These are phyloP conservation scores for Globisporangium cystogenes DNA, from an alignment of 352 stramenopile species.

Conservation along the genomic window DNA sequence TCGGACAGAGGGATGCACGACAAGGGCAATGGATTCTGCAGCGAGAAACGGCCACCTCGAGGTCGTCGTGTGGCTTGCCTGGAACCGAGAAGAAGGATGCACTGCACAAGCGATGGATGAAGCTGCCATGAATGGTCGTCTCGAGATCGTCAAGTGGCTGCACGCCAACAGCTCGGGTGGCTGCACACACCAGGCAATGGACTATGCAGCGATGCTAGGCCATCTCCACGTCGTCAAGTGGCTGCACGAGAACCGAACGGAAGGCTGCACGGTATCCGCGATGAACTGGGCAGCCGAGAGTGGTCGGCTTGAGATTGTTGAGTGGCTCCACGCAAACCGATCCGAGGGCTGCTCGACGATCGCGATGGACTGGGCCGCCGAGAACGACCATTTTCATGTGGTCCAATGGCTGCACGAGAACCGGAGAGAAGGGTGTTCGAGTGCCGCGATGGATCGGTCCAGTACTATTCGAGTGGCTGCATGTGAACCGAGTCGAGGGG, in stretches of 20 bases:
- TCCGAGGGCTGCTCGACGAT: not conserved
- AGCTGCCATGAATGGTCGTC: not conserved
- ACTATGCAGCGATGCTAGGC: no score
- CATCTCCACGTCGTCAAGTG: not conserved
- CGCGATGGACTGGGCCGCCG: not conserved
- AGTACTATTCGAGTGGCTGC: not conserved
- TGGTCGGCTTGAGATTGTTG: not conserved
- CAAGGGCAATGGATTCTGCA: not conserved
- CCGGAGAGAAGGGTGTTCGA: not conserved
- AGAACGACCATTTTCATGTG: not conserved
- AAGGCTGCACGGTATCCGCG: not conserved
- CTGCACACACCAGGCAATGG: no score
- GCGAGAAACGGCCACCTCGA: not conserved
- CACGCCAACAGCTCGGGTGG: no score
- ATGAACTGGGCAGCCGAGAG: not conserved
- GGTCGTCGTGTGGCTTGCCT: not conserved
- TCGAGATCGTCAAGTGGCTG: not conserved
- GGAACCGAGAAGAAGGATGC: not conserved
- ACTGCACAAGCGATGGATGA: not conserved
- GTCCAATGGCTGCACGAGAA: not conserved
- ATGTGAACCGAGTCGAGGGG: not conserved
- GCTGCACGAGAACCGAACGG: not conserved
- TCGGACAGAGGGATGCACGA: not conserved
- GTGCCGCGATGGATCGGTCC: not conserved
- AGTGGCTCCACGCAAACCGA: not conserved